phyloP scores from a whole-genome alignment of 129 eudicot genomes.

The Sambucus nigra region DNA sequence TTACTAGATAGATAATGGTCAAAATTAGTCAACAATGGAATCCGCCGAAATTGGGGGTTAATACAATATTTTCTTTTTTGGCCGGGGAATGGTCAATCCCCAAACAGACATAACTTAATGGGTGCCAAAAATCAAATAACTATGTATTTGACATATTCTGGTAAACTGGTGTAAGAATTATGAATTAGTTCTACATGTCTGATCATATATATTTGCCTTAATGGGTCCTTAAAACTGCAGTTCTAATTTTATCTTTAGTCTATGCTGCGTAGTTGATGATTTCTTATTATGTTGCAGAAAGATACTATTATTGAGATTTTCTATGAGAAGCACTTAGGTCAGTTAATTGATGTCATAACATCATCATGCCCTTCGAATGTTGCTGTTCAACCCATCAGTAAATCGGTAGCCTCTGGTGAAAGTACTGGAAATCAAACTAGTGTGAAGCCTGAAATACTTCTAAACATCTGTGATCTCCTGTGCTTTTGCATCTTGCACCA shows the following conservation, averaged over 20 bases:
- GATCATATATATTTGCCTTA: background rate
- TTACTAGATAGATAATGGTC: too few species aligned
- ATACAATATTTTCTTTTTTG: too few species aligned
- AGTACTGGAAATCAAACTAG: conserved; percentile 20
- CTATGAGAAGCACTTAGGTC: conserved; percentile 78
- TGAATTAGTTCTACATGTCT: background rate
- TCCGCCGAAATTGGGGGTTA: too few species aligned
- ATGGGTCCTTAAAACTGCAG: background rate
- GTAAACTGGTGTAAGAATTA: too few species aligned
- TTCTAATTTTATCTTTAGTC: conserved; percentile 11
- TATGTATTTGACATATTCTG: too few species aligned
- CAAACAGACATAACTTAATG: too few species aligned
- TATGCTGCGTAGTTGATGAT: conserved; percentile 11
- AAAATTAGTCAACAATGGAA: too few species aligned
- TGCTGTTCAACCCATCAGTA: conserved; percentile 18
- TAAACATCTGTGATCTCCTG: conserved; percentile 71
- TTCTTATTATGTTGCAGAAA: conserved; percentile 44
- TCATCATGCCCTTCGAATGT: conserved; percentile 48
- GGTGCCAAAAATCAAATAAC: too few species aligned
- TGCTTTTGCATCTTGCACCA: conserved; percentile 90
- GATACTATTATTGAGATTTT: conserved; percentile 71
- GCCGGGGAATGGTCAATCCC: too few species aligned
- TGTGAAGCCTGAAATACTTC: conserved; percentile 74
- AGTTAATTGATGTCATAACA: conserved; percentile 68
- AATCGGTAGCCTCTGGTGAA: conserved; percentile 26